phyloP scores from a whole-genome alignment of 1,139 yeast genomes.

The Kluyveromyces marxianus region DNA sequence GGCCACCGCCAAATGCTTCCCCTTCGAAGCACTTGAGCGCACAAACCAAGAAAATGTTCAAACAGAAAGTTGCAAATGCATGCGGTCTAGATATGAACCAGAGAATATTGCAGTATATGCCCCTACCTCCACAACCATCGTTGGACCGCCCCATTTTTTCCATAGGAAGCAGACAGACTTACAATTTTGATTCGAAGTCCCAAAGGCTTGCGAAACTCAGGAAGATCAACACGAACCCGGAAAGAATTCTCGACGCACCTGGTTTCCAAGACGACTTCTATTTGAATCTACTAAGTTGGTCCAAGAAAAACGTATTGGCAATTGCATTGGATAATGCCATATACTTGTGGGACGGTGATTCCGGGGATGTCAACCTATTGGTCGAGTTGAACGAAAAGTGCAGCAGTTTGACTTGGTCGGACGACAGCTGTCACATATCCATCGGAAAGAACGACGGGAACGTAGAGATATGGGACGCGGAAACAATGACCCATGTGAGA shows the following conservation, averaged over 20 bases:
- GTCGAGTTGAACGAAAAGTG: slow-evolving; percentile 43
- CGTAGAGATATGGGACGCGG: slow-evolving; percentile 92
- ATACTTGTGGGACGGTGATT: slow-evolving; percentile 87
- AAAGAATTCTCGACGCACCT: slow-evolving; percentile 92
- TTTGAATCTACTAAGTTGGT: slow-evolving; percentile 83
- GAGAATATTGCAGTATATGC: slow-evolving; percentile 80
- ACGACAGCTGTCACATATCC: slow-evolving; percentile 81
- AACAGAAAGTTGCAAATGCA: slow-evolving; percentile 86
- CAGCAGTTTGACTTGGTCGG: slow-evolving; percentile 83
- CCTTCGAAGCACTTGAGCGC: slow-evolving; percentile 55
- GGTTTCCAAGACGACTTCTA: slow-evolving; percentile 91
- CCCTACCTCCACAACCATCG: slow-evolving; percentile 63
- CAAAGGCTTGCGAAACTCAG: slow-evolving; percentile 36
- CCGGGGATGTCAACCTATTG: slow-evolving; percentile 70
- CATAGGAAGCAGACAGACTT: slow-evolving; percentile 25
- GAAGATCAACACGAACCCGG: slow-evolving; percentile 82
- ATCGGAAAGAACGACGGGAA: slow-evolving; percentile 82
- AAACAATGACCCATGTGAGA: slow-evolving; percentile 62
- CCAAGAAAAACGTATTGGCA: slow-evolving; percentile 72
- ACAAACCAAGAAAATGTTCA: slow-evolving; percentile 64
- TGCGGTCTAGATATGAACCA: slow-evolving; percentile 85
- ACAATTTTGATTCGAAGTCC: slow-evolving; percentile 18
- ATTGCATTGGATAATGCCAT: slow-evolving; percentile 82
- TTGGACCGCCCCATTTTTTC: slow-evolving; percentile 23
- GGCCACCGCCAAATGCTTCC: slow-evolving; percentile 40